phyloP scores from a whole-genome alignment of 75 land plant genomes.

The Ceratopteris richardii region DNA sequence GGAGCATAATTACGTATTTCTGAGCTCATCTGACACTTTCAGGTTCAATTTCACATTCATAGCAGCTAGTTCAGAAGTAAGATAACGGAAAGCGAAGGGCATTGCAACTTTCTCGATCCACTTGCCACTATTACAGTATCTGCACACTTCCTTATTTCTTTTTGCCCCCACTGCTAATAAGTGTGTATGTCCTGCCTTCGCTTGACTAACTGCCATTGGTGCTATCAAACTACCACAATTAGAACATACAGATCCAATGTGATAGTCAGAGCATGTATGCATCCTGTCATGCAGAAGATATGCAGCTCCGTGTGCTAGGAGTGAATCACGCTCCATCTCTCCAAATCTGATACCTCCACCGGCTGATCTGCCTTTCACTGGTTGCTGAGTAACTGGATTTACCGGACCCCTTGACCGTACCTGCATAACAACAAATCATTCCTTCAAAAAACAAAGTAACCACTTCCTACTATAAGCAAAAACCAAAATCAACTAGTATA shows the following conservation, averaged over 20 bases:
- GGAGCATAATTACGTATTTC: neutral
- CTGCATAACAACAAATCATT: constrained; percentile 23
- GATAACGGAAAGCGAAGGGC: constrained; percentile 90
- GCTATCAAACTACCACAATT: constrained; percentile 81
- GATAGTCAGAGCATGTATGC: constrained; percentile 92
- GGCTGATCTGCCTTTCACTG: constrained; percentile 82
- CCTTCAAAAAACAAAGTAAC: neutral
- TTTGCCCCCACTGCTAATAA: constrained; percentile 26
- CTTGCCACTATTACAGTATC: constrained; percentile 59
- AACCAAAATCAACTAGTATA: too few species aligned
- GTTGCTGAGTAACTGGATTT: constrained; percentile 87
- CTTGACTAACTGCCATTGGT: constrained; percentile 32
- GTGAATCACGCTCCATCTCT: constrained; percentile 96
- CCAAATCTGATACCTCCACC: constrained; percentile 99
- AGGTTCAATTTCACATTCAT: constrained; percentile 95
- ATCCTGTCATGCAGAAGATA: constrained; percentile 92
- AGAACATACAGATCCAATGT: constrained; percentile 85
- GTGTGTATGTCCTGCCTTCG: constrained; percentile 22
- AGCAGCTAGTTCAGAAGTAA: constrained; percentile 88
- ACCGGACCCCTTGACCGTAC: constrained; percentile 85
- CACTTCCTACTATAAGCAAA: too few species aligned
- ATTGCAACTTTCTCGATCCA: constrained; percentile 92
- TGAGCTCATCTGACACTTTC: constrained; percentile 24
- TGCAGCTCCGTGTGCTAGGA: constrained; percentile 97
- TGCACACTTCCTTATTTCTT: constrained; percentile 52